Conservation (phyloP, 2,329 filamentous ascomycete genomes). For the Tolypocladium sp. region DNA sequence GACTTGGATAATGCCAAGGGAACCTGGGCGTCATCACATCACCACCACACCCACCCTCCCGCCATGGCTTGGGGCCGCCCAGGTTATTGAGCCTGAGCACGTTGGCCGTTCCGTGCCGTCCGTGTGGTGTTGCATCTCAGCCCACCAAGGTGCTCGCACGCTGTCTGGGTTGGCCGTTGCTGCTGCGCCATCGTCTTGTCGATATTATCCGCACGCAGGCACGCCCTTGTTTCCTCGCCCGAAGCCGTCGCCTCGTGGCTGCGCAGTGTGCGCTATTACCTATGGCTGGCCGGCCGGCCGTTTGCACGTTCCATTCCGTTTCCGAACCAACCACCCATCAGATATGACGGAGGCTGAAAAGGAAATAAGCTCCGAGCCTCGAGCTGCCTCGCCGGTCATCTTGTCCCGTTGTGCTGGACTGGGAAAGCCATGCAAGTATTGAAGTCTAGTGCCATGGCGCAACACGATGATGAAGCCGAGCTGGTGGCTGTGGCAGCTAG, state of each 20-base stretch:
- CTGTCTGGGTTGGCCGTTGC: not conserved
- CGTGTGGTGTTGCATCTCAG: not conserved
- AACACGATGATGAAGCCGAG: too few relatives aligned
- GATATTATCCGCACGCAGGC: not conserved
- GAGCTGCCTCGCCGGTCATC: not conserved
- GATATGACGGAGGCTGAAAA: too few relatives aligned
- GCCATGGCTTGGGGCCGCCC: not conserved
- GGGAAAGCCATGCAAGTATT: not conserved
- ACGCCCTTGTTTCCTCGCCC: too few relatives aligned
- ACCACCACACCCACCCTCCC: not conserved
- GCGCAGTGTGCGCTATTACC: too few relatives aligned
- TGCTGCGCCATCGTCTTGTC: not conserved
- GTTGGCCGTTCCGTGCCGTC: not conserved
- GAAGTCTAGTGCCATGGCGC: not conserved
- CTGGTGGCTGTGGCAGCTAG: not conserved
- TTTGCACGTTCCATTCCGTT: too few relatives aligned
- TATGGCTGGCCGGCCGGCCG: too few relatives aligned
- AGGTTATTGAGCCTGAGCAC: not conserved
- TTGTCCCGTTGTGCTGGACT: not conserved
- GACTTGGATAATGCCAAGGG: not conserved
- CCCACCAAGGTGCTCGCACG: not conserved
- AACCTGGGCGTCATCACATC: not conserved
- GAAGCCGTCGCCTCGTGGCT: too few relatives aligned
- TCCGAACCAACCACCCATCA: too few relatives aligned
- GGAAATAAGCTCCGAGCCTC: too few relatives aligned